Base-by-base conservation (phyloP, 2,329 filamentous ascomycete species). In the Zymoseptoria pseudotritici region DNA sequence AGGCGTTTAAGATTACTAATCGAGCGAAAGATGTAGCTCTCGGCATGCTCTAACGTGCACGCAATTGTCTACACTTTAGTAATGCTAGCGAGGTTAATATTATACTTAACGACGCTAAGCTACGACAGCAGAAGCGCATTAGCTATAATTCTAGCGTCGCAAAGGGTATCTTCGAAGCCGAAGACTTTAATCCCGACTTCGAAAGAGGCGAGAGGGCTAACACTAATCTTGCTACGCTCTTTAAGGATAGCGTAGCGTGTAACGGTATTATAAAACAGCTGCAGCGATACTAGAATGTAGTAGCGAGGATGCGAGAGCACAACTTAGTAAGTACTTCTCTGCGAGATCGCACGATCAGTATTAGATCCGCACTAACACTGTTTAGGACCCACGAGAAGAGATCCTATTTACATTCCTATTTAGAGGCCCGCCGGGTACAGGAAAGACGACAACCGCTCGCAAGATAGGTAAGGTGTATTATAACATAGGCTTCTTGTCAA, bases 391-490 rank as follows among this genome's bases (percentile, higher is more conserved):
- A 1, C 77, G 78, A 7, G 78, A 83, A 7, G 73, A 82, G 10
- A 78, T 89, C 0, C 86, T 86, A 0, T 88, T 87, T 69, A 87
- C 82, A 61, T 90, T 89, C 64, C 66, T 90, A 0, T 90, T 90
- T 73, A 80, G 83, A 0, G 87, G 88, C 0, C 78, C 82, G 56
- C 85, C 85, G 13, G 86, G 82, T 0, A 91, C 88, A 0, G 89
- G 88, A 0, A 91, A 91, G 67, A 90, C 88, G 0, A 86, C 85
- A 0, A 90, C 82, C 0, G 89, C 89, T 0, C 76, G 80, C n/a
- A 88, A 86, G 62, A 89, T 92, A 80, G 88, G 88, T 3, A 82
- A 89, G 62, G 77, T 92, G 0, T 92, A 84, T 67, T 91, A 89
- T 67, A 85, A 91, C 65, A 83, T 91, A 79, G 87, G 87, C 0